phyloP scores from a whole-genome alignment of 1,284 basidiomycete species.

The Marasmius tenuissimus region DNA sequence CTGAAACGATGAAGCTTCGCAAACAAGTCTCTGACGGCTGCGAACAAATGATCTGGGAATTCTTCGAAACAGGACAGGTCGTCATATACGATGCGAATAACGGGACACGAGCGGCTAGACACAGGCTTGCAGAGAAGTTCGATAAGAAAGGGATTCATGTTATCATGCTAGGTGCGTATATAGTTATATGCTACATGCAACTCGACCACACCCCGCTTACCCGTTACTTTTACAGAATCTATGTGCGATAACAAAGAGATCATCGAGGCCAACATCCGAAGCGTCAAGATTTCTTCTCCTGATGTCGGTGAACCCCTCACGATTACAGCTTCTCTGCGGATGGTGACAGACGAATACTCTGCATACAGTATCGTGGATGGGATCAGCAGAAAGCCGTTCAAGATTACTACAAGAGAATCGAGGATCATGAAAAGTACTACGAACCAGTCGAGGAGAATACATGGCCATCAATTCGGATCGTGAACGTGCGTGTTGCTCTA shows the following conservation, averaged over 20 bases:
- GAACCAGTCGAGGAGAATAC: slow-evolving; percentile 84
- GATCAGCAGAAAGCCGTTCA: slow-evolving; percentile 87
- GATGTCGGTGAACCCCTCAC: slow-evolving; percentile 62
- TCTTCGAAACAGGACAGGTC: slow-evolving; percentile 88
- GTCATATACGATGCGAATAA: slow-evolving; percentile 99
- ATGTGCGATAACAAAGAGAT: slow-evolving; percentile 89
- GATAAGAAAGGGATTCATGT: slow-evolving; percentile 86
- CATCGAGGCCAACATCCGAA: slow-evolving; percentile 92
- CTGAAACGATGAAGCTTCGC: slow-evolving; percentile 79
- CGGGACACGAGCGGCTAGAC: slow-evolving; percentile 69
- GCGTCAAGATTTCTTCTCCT: slow-evolving; percentile 97
- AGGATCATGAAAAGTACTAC: slow-evolving; percentile 85
- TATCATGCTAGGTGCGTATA: slow-evolving; percentile 79
- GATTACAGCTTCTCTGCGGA: neutral
- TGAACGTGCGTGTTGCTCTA: slow-evolving; percentile 64
- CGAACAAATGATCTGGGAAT: slow-evolving; percentile 87
- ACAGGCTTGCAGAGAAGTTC: slow-evolving; percentile 81
- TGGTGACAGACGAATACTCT: neutral
- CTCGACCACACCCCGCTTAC: neutral
- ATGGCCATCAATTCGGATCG: slow-evolving; percentile 94
- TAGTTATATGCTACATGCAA: no score
- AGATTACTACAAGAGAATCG: slow-evolving; percentile 91
- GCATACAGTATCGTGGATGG: slow-evolving; percentile 84
- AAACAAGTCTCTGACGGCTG: slow-evolving; percentile 77
- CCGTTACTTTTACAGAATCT: slow-evolving; percentile 57